Evolutionary conservation across 805 yeast species (phyloP).

Genomic region (Candida insectalens): DNA sequence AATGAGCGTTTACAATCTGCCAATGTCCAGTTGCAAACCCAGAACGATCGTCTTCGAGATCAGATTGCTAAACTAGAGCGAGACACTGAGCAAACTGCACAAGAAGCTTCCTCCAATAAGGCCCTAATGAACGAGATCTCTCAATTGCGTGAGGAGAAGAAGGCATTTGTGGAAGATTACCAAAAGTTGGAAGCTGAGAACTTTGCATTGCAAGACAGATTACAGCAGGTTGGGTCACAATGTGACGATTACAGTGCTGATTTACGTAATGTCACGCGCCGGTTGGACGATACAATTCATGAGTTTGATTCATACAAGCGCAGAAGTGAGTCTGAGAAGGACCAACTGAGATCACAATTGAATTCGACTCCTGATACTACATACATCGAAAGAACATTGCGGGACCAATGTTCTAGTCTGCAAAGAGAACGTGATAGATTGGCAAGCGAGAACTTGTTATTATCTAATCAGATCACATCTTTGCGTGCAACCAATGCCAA

Average conservation of each 20-base stretch:
- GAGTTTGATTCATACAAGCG: no score
- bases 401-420: neutral
- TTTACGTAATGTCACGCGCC: no score
- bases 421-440: no score
- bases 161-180: constrained; percentile 26
- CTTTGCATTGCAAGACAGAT: constrained; percentile 11
- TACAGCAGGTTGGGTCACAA: constrained; percentile 10
- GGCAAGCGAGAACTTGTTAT: no score
- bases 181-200: constrained; percentile 16
- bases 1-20: no score
- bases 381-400: no score
- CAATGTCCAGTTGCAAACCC: constrained; percentile 12
- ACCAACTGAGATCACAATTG: no score
- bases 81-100: constrained; percentile 7
- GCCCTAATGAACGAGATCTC: constrained; percentile 25
- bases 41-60: constrained; percentile 12
- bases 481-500: no score
- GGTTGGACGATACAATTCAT: no score
- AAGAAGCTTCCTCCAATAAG: constrained; percentile 7
- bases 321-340: no score
- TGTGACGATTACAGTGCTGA: constrained; percentile 5
- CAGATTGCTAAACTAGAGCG: constrained; percentile 5
- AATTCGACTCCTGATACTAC: no score
- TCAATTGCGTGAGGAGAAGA: constrained; percentile 26
- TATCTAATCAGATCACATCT: no score